phyloP scores from a whole-genome alignment of 176 grass and related monocot genomes.

The Stipa capillata region DNA sequence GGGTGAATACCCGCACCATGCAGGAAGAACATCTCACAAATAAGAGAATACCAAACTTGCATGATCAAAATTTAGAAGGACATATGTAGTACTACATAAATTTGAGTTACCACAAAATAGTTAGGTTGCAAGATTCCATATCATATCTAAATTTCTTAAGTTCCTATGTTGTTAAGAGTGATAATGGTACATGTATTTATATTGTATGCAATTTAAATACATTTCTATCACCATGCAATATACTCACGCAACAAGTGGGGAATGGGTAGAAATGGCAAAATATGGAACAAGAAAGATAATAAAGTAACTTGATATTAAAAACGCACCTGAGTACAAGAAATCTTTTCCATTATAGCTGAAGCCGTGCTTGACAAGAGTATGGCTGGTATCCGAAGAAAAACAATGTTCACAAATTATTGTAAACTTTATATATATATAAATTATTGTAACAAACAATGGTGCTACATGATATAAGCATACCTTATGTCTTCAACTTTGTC shows the following conservation, averaged over 20 bases:
- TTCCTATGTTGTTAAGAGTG: background rate
- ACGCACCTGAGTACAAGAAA: slow-evolving; percentile 88
- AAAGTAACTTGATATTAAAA: slow-evolving; percentile 4
- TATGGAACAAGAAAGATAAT: background rate
- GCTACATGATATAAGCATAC: slow-evolving; percentile 26
- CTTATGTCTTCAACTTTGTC: slow-evolving; percentile 93
- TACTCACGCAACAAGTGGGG: background rate
- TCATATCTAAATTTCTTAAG: background rate
- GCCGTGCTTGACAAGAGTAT: slow-evolving; percentile 69
- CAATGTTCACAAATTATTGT: background rate
- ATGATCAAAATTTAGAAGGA: background rate
- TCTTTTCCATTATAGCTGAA: slow-evolving; percentile 98
- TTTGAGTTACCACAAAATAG: background rate
- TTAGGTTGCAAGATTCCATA: background rate
- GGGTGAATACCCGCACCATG: background rate
- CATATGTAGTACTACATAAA: background rate
- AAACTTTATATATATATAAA: background rate
- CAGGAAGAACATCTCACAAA: background rate
- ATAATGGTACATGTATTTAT: background rate
- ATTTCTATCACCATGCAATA: background rate
- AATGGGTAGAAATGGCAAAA: background rate
- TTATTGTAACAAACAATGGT: background rate
- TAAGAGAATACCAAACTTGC: background rate
- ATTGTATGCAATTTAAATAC: background rate
- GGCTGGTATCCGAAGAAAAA: slow-evolving; percentile 43